Evolutionary conservation across 306 rosid genomes (phyloP).

Genomic region (Fragaria ananassa): DNA sequence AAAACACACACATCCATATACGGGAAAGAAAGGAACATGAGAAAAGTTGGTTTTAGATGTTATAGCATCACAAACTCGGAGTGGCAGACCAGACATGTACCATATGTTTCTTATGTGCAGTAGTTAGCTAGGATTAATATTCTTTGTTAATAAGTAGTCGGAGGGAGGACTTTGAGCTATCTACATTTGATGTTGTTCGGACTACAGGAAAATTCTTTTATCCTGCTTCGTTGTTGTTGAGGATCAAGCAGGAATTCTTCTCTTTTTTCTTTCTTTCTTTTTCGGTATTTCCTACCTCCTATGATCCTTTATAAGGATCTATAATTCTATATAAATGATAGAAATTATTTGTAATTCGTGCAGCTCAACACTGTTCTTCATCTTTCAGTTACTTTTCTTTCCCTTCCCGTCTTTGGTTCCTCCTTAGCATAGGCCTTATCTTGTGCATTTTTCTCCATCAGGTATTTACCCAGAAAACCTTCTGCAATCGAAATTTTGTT

Average conservation of each 20-base stretch:
- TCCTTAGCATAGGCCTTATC: background rate
- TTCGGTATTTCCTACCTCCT: constrained; percentile 5
- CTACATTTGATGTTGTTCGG: constrained; percentile 47
- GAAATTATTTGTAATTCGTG: constrained; percentile 46
- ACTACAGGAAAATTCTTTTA: constrained; percentile 37
- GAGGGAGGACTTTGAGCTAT: constrained; percentile 50
- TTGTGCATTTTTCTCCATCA: background rate
- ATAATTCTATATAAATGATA: constrained; percentile 26
- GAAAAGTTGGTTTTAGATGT: constrained; percentile 28
- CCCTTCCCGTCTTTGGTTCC: background rate
- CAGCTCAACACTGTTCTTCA: background rate
- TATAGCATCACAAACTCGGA: constrained; percentile 27
- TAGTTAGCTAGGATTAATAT: constrained; percentile 74
- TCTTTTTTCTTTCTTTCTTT: constrained; percentile 14
- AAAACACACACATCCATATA: constrained; percentile 21
- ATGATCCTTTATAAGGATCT: constrained; percentile 15
- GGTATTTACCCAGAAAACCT: background rate
- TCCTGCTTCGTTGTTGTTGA: constrained; percentile 44
- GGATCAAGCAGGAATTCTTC: constrained; percentile 37
- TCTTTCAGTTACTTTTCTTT: background rate
- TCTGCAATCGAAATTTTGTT: no score
- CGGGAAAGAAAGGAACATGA: constrained; percentile 17
- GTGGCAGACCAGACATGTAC: constrained; percentile 51
- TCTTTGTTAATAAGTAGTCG: constrained; percentile 71
- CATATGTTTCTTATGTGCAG: constrained; percentile 73